Evolutionary conservation across 176 grass and related monocot genomes (phyloP).

Genomic region (Pontederia paniculata): DNA sequence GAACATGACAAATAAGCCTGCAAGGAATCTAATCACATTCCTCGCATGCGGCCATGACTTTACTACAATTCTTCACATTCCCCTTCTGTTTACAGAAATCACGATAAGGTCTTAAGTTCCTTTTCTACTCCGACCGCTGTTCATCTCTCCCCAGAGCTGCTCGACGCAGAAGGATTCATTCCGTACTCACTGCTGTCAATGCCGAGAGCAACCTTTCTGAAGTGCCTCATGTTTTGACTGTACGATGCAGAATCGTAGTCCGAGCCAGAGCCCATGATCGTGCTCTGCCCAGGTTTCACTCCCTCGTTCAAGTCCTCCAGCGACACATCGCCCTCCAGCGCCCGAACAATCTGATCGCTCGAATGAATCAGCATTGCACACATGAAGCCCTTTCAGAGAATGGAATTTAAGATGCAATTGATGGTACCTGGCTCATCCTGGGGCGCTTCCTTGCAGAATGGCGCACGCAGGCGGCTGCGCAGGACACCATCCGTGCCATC

Average conservation of each 20-base stretch:
- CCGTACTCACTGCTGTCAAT: slow-evolving; percentile 57
- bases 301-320: slow-evolving; percentile 85
- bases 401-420: neutral
- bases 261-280: slow-evolving; percentile 45
- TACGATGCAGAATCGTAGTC: slow-evolving; percentile 59
- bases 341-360: slow-evolving; percentile 49
- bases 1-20: too few relatives aligned
- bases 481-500: slow-evolving; percentile 63
- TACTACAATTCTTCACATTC: too few relatives aligned
- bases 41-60: too few relatives aligned
- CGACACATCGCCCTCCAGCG: slow-evolving; percentile 76
- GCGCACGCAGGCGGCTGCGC: slow-evolving; percentile 69
- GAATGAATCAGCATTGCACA: neutral
- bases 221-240: slow-evolving; percentile 31
- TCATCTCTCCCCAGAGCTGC: slow-evolving; percentile 39
- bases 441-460: slow-evolving; percentile 81
- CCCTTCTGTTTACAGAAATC: too few relatives aligned
- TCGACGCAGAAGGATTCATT: slow-evolving; percentile 30
- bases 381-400: neutral
- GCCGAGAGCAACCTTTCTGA: slow-evolving; percentile 55
- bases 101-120: too few relatives aligned
- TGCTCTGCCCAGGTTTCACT: slow-evolving; percentile 57
- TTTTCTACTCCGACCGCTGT: neutral
- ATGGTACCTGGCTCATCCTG: slow-evolving; percentile 77
- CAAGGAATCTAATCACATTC: too few relatives aligned